These are phyloP conservation scores for Emydomyces testavorans DNA, from an alignment of 2,329 filamentous ascomycete genomes.

Conservation along the genomic window DNA sequence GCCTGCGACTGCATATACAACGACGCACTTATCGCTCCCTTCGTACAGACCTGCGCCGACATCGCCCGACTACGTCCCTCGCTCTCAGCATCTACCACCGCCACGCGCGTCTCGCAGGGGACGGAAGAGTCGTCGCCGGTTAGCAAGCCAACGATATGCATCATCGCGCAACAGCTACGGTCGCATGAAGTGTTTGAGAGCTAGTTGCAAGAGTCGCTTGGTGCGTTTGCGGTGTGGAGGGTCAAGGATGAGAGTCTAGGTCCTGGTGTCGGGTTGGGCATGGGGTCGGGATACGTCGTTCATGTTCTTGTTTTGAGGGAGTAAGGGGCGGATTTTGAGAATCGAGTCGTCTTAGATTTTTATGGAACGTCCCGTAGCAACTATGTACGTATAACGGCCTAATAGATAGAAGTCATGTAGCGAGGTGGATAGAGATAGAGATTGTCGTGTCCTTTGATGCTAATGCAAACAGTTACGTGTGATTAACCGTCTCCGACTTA, in stretches of 20 bases:
- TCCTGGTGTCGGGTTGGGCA: slow-evolving; percentile 46
- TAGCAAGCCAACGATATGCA: slow-evolving; percentile 52
- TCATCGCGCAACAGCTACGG: slow-evolving; percentile 82
- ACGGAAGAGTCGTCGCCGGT: slow-evolving; percentile 4
- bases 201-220: slow-evolving; percentile 61
- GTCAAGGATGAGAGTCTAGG: slow-evolving; percentile 54
- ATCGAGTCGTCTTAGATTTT: no score
- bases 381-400: no score
- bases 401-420: no score
- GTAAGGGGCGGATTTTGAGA: not conserved
- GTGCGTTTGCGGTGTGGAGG: slow-evolving; percentile 62
- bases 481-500: no score
- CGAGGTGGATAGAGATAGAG: not conserved
- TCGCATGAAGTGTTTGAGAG: slow-evolving; percentile 72
- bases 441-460: no score
- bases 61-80: slow-evolving; percentile 50
- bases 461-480: no score
- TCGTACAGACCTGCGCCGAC: slow-evolving; percentile 71
- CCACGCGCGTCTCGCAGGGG: not conserved
- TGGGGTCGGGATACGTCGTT: slow-evolving; percentile 65
- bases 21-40: slow-evolving; percentile 65
- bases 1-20: slow-evolving; percentile 96
- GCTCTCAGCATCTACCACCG: not conserved
- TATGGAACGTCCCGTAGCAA: not conserved
- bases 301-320: slow-evolving; percentile 58